Evolutionary conservation across 768 basidiomycete genomes (phyloP).

Genomic region (Termitomyces sp.): DNA sequence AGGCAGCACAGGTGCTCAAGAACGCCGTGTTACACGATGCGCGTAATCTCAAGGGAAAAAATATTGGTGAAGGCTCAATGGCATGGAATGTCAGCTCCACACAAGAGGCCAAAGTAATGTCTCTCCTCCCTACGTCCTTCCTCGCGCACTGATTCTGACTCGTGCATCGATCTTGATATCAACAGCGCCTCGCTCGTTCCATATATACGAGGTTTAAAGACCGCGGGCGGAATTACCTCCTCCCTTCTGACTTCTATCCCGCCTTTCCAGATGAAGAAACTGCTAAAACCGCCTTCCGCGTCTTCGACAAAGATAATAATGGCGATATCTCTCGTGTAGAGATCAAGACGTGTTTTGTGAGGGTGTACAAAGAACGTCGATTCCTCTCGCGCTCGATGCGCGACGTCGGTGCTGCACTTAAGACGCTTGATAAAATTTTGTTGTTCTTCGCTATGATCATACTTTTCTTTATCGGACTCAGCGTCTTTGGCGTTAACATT

Average conservation of each 20-base stretch:
- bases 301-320: constrained; percentile 74
- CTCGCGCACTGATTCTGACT: background rate
- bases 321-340: constrained; percentile 74
- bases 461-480: constrained; percentile 68
- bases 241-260: constrained; percentile 65
- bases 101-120: constrained; percentile 59
- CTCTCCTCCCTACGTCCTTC: background rate
- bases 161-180: background rate
- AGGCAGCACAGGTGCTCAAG: constrained; percentile 62
- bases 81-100: constrained; percentile 50
- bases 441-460: constrained; percentile 57
- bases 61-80: constrained; percentile 34
- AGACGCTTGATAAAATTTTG: constrained; percentile 57
- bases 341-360: constrained; percentile 62
- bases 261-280: constrained; percentile 54
- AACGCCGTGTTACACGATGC: constrained; percentile 74
- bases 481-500: constrained; percentile 64
- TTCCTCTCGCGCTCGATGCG: constrained; percentile 73
- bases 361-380: constrained; percentile 74
- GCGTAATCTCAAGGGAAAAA: constrained; percentile 54
- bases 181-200: constrained; percentile 59
- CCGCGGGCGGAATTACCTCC: constrained; percentile 49
- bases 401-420: constrained; percentile 64
- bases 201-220: constrained; percentile 61
- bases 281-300: constrained; percentile 63